These are phyloP conservation scores for Echria macrotheca DNA, from an alignment of 495 filamentous ascomycete genomes.

Conservation along the genomic window DNA sequence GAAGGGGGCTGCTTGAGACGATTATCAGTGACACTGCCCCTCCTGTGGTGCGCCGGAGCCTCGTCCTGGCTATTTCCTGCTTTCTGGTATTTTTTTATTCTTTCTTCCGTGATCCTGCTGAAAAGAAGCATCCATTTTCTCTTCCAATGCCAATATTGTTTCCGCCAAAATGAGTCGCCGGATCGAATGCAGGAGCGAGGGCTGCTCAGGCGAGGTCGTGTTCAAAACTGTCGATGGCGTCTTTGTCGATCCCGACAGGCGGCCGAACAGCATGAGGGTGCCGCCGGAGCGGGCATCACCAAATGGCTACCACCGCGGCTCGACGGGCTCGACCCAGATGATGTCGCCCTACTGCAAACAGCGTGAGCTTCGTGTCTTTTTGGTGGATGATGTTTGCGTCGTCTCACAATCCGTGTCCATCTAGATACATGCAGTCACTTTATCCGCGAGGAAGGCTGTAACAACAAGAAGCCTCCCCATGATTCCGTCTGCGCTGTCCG, in stretches of 20 bases:
- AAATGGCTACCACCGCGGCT: constrained; percentile 11
- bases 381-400: not conserved
- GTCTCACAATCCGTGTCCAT: not conserved
- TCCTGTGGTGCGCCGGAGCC: no score
- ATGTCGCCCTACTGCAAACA: constrained; percentile 22
- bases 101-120: no score
- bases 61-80: no score
- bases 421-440: constrained; percentile 23
- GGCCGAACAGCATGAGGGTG: constrained; percentile 2
- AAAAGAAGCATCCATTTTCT: no score
- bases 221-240: constrained; percentile 19
- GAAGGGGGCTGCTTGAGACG: not conserved
- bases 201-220: constrained; percentile 19
- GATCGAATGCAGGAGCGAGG: constrained; percentile 19
- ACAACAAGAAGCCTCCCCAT: constrained; percentile 20
- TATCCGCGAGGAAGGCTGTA: constrained; percentile 19
- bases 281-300: constrained; percentile 16
- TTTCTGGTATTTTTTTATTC: no score
- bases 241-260: constrained; percentile 14
- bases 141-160: no score
- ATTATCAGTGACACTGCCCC: no score
- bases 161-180: constrained; percentile 18
- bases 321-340: constrained; percentile 9
- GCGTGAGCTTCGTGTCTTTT: constrained; percentile 14
- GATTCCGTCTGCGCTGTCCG: constrained; percentile 23